phyloP scores from a whole-genome alignment of 495 filamentous ascomycete species.

The Hyaloscypha finlandica region DNA sequence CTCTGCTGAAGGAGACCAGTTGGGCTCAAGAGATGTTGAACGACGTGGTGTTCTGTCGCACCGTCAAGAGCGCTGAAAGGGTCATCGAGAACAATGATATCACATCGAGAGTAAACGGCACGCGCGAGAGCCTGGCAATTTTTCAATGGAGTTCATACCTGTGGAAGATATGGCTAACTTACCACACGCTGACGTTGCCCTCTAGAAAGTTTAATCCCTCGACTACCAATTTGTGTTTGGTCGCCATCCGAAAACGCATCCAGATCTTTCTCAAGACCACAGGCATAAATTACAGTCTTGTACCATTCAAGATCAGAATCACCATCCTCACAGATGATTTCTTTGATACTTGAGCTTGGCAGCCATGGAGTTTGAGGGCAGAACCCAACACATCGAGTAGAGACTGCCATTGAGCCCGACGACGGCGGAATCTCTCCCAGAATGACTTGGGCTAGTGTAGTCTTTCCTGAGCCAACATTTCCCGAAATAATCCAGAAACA shows the following conservation, averaged over 20 bases:
- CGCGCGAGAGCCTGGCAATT: slow-evolving; percentile 29
- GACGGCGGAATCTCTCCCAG: slow-evolving; percentile 72
- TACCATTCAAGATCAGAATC: slow-evolving; percentile 53
- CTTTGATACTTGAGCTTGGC: slow-evolving; percentile 77
- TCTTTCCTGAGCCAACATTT: slow-evolving; percentile 76
- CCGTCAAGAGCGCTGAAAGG: slow-evolving; percentile 39
- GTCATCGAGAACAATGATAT: slow-evolving; percentile 39
- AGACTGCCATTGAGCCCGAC: slow-evolving; percentile 56
- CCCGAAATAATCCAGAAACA: slow-evolving; percentile 42
- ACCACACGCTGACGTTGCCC: slow-evolving; percentile 61
- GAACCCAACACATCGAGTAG: slow-evolving; percentile 70
- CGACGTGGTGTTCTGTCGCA: slow-evolving; percentile 25
- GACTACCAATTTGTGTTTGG: slow-evolving; percentile 58
- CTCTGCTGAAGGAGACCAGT: slow-evolving; percentile 40
- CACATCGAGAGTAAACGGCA: slow-evolving; percentile 34
- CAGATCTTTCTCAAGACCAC: slow-evolving; percentile 56
- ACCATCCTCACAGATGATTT: slow-evolving; percentile 39
- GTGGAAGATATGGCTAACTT: neutral
- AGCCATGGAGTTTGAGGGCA: slow-evolving; percentile 84
- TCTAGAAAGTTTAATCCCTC: slow-evolving; percentile 64
- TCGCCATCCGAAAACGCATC: slow-evolving; percentile 55
- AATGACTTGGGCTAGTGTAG: slow-evolving; percentile 71
- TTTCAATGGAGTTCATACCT: neutral
- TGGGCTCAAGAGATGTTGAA: slow-evolving; percentile 40
- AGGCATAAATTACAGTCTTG: slow-evolving; percentile 54